These are phyloP conservation scores for Phaeophleospora eucalypticola DNA, from an alignment of 2,329 filamentous ascomycete species.

Conservation along the genomic window DNA sequence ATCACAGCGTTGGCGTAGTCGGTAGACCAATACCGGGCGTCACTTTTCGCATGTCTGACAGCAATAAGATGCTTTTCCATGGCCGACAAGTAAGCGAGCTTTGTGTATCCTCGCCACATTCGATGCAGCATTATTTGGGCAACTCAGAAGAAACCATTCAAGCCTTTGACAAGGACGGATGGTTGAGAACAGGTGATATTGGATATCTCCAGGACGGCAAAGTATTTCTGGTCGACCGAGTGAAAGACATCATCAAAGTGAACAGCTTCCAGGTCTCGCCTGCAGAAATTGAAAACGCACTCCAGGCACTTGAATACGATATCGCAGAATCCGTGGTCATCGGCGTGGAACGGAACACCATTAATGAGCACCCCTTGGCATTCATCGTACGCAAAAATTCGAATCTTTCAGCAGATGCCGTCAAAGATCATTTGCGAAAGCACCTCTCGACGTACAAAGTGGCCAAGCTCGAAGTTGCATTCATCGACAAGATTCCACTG, in stretches of 20 bases:
- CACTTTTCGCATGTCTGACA: conserved; percentile 32
- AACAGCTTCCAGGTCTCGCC: conserved; percentile 34
- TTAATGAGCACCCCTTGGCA: conserved; percentile 21
- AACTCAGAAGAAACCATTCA: conserved; percentile 27
- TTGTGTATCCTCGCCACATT: conserved; percentile 36
- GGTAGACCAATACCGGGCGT: conserved; percentile 42
- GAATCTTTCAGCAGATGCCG: conserved; percentile 18
- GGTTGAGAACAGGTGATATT: conserved; percentile 86
- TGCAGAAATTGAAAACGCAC: conserved; percentile 30
- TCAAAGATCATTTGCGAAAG: conserved; percentile 30
- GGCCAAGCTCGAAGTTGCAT: conserved; percentile 18
- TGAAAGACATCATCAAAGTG: conserved; percentile 36
- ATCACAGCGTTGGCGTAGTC: conserved; percentile 46
- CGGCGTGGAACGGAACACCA: conserved; percentile 11
- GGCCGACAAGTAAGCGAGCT: conserved; percentile 45
- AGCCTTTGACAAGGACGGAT: conserved; percentile 51
- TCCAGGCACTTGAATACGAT: conserved; percentile 20
- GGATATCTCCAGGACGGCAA: conserved; percentile 29
- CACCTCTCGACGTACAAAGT: conserved; percentile 38
- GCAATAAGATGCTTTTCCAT: conserved; percentile 34
- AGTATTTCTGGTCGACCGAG: conserved; percentile 32
- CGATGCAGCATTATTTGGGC: conserved; percentile 40
- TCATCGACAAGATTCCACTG: conserved; percentile 30
- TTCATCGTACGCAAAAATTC: conserved; percentile 16
- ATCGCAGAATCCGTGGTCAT: conserved; percentile 30